phyloP scores from a whole-genome alignment of 2,329 filamentous ascomycete species.

The Botrytis pseudocinerea region DNA sequence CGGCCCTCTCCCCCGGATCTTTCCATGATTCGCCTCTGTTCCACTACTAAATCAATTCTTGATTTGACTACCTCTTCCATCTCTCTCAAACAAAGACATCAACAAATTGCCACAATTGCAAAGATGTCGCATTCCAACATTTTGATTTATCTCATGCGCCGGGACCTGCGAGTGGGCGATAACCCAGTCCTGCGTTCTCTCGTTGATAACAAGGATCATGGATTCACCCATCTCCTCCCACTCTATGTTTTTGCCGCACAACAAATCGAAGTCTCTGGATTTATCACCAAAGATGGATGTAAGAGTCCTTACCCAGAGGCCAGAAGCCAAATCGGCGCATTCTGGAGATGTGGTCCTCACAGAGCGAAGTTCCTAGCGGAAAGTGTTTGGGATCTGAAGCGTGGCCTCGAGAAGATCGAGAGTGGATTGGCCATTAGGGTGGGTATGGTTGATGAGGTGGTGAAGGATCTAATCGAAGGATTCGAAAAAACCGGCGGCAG shows the following conservation, averaged over 20 bases:
- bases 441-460: constrained; percentile 59
- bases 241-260: constrained; percentile 68
- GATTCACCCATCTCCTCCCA: constrained; percentile 69
- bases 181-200: constrained; percentile 70
- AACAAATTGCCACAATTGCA: constrained; percentile 9
- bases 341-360: constrained; percentile 74
- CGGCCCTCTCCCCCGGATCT: background rate
- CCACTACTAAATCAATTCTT: constrained; percentile 2
- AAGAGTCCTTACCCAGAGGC: constrained; percentile 69
- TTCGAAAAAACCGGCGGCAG: constrained; percentile 42
- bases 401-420: constrained; percentile 56
- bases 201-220: constrained; percentile 50
- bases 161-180: constrained; percentile 71
- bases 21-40: constrained; percentile 16
- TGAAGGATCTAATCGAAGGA: constrained; percentile 57
- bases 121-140: constrained; percentile 50
- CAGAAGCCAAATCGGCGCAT: constrained; percentile 61
- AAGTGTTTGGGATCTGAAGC: constrained; percentile 71
- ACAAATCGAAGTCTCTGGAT: constrained; percentile 74
- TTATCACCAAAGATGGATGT: constrained; percentile 51
- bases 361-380: constrained; percentile 72
- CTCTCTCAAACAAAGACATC: background rate
- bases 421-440: constrained; percentile 65
- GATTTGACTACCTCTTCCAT: background rate
- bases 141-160: constrained; percentile 69